Base-by-base conservation (phyloP, 192 early-diverging fungal genomes). In the Backusella tuberculispora region DNA sequence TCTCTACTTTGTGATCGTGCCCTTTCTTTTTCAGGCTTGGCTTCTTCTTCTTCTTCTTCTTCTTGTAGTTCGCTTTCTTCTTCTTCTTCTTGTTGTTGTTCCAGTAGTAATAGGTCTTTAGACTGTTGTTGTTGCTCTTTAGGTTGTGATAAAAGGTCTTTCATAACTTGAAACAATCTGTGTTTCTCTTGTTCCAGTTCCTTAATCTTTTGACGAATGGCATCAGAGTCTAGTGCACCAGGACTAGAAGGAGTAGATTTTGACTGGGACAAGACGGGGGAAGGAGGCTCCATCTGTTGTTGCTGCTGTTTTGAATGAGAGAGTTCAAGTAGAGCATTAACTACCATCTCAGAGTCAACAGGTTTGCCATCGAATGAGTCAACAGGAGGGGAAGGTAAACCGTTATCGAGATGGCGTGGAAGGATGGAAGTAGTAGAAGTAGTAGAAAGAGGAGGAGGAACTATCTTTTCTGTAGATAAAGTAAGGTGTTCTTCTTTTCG, bases 101-200 rank as follows among this genome's bases (percentile, higher is more conserved):
- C 46, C 17, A 14, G 17, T 47, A 14, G 3, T 14, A 47, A 47
- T 47, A 14, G 46, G 46, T 47, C 9, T 47, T 47, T 14, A 17
- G 46, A 47, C 17, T 10, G 46, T 1, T 47, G 17, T 3, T 10
- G 46, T 1, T 47, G 17, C 9, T 17, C 9, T 9, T 66, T 40
- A 13, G 37, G 44, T 6, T 40, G 43, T 10, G 68, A 69, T 47
- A 72, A 26, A 15, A 73, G 48, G 17, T 65, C 72, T 45, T 73
- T 73, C 72, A 73, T 73, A 12, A 44, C 72, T 44, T 73, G 72
- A 41, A 73, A 73, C 24, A 73, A 29, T n/a, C 19, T 40, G 45
- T 73, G 72, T 63, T 73, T 73, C 24, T 73, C 72, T n/a, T 73
- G 17, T 46, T 63, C 19, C 29, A 73, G 60, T 44, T 38, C 19